Base-by-base conservation (phyloP, 176 grass and related monocot species). In the Thinopyrum elongatum region DNA sequence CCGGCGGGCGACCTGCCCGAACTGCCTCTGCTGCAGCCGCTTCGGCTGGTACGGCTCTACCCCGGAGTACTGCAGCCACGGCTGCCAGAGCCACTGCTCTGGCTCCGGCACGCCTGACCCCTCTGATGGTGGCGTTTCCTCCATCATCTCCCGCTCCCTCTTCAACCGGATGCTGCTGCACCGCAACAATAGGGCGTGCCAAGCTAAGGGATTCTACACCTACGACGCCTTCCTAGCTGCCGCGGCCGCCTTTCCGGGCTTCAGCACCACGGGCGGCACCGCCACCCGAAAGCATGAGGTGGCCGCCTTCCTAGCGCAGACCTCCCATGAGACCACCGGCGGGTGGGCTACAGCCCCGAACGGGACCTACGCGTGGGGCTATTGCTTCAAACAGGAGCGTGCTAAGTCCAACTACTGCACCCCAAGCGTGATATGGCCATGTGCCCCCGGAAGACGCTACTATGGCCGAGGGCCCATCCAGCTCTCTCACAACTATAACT, bases 381-480 rank as follows among this genome's bases (percentile, higher is more conserved):
- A 90, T 73, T 88, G 83, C 55, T 77, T 28, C 33, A 65, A 83
- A 30, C 26, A 82, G 59, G 79, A 90, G 80, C 39, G 16, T 49
- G 9, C 34, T 47, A n/a, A 59, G 0, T 7, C 27, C 15, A 47
- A 76, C 60, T 86, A 94, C 83, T 94, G 92, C 27, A 2, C n/a
- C 51, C 13, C 63, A 12, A 89, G 53, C 76, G 0, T 10, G 0
- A 69, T 80, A 53, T 94, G 84, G 35, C 87, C 89, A 1, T 91
- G 89, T 21, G 80, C 49, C 22, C 15, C 87, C 0, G 81, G 59
- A 0, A 66, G 87, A 64, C 70, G 70, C 39, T 91, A 91, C 65
- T 89, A 85, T 19, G 87, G 89, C n/a, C 65, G 92, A 0, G 92
- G 89, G 3, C 92, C 92, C 31, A 89, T 91, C 74, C 87, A 94